A percentile compares a stretch with the other conserved stretches of the same genome.
These are phyloP conservation scores for Rhizoclosmatium globosum DNA, from an alignment of 192 early-diverging fungal genomes.

Conservation along the genomic window DNA sequence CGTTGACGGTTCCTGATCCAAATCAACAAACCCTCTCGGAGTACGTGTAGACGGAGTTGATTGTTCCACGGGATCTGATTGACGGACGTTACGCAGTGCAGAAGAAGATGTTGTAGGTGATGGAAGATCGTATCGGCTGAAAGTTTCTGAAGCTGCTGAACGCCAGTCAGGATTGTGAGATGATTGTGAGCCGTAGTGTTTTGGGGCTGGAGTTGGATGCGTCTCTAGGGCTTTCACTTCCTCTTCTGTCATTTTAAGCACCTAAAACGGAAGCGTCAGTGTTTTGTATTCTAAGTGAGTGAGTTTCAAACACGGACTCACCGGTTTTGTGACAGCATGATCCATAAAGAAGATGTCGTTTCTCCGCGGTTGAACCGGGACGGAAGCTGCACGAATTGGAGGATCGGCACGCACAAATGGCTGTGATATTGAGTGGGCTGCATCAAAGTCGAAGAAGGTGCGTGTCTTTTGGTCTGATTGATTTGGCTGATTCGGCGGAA, in stretches of 20 bases:
- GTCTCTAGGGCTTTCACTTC: slow-evolving; percentile 30
- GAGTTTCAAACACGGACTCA: too few relatives aligned
- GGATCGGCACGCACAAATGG: background rate
- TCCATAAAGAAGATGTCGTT: slow-evolving; percentile 53
- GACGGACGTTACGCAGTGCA: background rate
- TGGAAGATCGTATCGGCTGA: slow-evolving; percentile 3
- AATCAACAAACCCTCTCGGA: slow-evolving; percentile 49
- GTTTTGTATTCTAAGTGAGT: too few relatives aligned
- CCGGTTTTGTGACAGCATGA: slow-evolving; percentile 49
- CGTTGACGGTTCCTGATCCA: slow-evolving; percentile 31
- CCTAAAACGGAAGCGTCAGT: too few relatives aligned
- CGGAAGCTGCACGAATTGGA: background rate
- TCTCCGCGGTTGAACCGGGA: background rate
- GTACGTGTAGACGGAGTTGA: background rate
- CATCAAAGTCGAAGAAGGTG: background rate
- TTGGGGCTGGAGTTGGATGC: background rate
- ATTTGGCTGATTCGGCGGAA: too few relatives aligned
- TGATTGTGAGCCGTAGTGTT: background rate
- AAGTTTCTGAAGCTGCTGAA: slow-evolving; percentile 15
- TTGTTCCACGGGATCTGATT: too few relatives aligned
- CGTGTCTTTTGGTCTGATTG: background rate
- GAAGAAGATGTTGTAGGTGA: slow-evolving; percentile 1
- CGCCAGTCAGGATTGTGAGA: slow-evolving; percentile 14
- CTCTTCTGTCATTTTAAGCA: slow-evolving; percentile 40
- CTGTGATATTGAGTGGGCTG: background rate